These are phyloP conservation scores for Quillaja saponaria DNA, from an alignment of 306 rosid genomes.

Conservation along the genomic window DNA sequence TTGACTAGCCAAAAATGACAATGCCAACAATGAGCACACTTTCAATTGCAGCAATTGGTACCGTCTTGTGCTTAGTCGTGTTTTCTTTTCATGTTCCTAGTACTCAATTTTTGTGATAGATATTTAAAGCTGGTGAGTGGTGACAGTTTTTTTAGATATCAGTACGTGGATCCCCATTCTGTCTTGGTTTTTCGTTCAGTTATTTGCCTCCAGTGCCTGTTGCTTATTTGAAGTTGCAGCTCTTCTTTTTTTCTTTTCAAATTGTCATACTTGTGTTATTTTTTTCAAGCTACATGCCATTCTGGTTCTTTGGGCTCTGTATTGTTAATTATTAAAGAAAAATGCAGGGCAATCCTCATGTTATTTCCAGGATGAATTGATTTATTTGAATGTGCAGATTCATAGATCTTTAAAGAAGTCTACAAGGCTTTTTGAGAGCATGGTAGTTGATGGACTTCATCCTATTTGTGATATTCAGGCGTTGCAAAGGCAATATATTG, in stretches of 20 bases:
- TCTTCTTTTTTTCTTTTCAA: slow-evolving; percentile 9
- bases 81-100: slow-evolving; percentile 15
- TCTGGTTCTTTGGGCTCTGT: slow-evolving; percentile 5
- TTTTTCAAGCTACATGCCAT: slow-evolving; percentile 19
- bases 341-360: too few relatives aligned
- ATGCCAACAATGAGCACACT: slow-evolving; percentile 90
- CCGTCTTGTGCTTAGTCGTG: slow-evolving; percentile 5
- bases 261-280: not conserved
- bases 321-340: too few relatives aligned
- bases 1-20: slow-evolving; percentile 87
- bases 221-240: slow-evolving; percentile 4
- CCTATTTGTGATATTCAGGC: slow-evolving; percentile 78
- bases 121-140: too few relatives aligned
- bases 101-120: not conserved
- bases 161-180: too few relatives aligned
- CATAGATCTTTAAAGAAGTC: slow-evolving; percentile 89
- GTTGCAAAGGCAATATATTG: slow-evolving; percentile 66
- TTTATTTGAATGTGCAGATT: slow-evolving; percentile 77
- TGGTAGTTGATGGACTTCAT: slow-evolving; percentile 92
- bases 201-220: slow-evolving; percentile 21
- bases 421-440: slow-evolving; percentile 81
- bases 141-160: too few relatives aligned
- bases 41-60: slow-evolving; percentile 70
- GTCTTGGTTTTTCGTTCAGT: slow-evolving; percentile 6
- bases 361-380: too few relatives aligned